Evolutionary conservation across 2,329 filamentous ascomycete species (phyloP).

Genomic region (Colletotrichum euphorbiae): DNA sequence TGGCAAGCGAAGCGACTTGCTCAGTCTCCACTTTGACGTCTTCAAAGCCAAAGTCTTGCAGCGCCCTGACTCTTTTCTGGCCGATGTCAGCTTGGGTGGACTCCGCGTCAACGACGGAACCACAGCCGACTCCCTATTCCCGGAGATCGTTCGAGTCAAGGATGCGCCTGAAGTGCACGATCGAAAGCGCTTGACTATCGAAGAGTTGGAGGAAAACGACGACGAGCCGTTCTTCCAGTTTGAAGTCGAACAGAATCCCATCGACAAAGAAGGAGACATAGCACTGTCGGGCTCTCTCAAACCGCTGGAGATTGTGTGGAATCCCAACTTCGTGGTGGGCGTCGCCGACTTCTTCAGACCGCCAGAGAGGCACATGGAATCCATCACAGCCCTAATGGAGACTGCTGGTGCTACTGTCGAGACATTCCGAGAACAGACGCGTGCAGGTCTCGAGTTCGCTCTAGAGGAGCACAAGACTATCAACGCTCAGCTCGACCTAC

Average conservation of each 20-base stretch:
- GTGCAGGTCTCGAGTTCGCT: slow-evolving; percentile 95
- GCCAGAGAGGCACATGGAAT: slow-evolving; percentile 97
- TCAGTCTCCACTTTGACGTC: slow-evolving; percentile 93
- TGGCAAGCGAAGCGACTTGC: slow-evolving; percentile 80
- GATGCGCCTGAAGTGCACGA: slow-evolving; percentile 72
- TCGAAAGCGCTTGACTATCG: slow-evolving; percentile 63
- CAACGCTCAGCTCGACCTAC: slow-evolving; percentile 94
- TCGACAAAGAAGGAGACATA: slow-evolving; percentile 92
- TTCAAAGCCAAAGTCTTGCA: slow-evolving; percentile 93
- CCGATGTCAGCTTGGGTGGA: slow-evolving; percentile 90
- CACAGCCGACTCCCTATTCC: slow-evolving; percentile 88
- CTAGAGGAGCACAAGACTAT: slow-evolving; percentile 98
- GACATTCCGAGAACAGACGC: slow-evolving; percentile 92
- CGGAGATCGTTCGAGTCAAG: slow-evolving; percentile 96
- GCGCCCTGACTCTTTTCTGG: slow-evolving; percentile 88
- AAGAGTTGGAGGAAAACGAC: slow-evolving; percentile 62
- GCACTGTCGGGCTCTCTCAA: slow-evolving; percentile 92
- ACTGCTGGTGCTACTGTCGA: slow-evolving; percentile 95
- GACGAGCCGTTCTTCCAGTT: slow-evolving; percentile 90
- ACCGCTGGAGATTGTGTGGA: slow-evolving; percentile 97
- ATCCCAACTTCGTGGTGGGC: slow-evolving; percentile 91
- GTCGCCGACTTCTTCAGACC: slow-evolving; percentile 96
- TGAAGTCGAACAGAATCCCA: slow-evolving; percentile 92
- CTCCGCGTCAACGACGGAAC: slow-evolving; percentile 96
- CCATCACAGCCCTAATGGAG: slow-evolving; percentile 95